Evolutionary conservation across 176 grass and related monocot species (phyloP).

Genomic region (Carex littledalei): DNA sequence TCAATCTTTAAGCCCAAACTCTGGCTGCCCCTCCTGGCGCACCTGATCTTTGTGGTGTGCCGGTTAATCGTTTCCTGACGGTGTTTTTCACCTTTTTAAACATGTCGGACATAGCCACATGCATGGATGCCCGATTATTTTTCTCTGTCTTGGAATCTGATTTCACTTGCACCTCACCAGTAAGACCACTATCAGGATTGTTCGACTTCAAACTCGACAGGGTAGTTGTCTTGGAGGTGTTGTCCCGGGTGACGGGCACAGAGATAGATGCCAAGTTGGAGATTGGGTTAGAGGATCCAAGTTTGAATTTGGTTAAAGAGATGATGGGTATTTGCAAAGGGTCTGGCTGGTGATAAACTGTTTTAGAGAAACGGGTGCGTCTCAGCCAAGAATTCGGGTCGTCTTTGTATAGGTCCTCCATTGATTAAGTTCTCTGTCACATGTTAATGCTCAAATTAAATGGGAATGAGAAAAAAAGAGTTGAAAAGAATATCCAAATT

Average conservation of each 20-base stretch:
- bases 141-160: too few species aligned
- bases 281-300: not conserved
- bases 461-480: not conserved
- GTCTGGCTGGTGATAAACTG: conserved; percentile 47
- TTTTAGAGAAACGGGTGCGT: conserved; percentile 65
- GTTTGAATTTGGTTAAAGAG: conserved; percentile 19
- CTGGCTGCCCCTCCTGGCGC: too few species aligned
- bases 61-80: too few species aligned
- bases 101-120: conserved; percentile 35
- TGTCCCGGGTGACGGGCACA: too few species aligned
- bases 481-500: not conserved
- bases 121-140: conserved; percentile 11
- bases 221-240: too few species aligned
- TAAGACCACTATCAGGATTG: too few species aligned
- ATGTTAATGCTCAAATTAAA: not conserved
- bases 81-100: not conserved
- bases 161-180: too few species aligned
- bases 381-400: conserved; percentile 57
- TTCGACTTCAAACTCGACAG: too few species aligned
- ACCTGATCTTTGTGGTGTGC: too few species aligned
- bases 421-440: not conserved
- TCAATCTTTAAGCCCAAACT: too few species aligned
- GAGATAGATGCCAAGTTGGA: too few species aligned
- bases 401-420: conserved; percentile 48
- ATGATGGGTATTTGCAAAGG: conserved; percentile 34